phyloP scores from a whole-genome alignment of 371 early-diverging fungal genomes.

The Batkoa obscura region DNA sequence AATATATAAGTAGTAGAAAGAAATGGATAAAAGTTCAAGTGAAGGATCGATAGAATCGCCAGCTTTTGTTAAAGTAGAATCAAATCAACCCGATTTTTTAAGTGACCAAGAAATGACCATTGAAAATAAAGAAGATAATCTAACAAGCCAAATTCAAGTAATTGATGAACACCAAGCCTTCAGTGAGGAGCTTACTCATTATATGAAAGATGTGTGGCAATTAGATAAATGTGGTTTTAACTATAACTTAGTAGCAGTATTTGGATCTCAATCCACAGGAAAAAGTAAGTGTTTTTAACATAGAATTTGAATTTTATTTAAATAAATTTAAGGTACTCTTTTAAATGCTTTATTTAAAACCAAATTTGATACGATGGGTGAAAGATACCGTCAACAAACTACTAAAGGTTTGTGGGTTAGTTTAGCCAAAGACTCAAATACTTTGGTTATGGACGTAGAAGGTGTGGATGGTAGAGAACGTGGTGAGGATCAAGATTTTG shows the following conservation, averaged over 20 bases:
- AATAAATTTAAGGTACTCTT: conserved; percentile 52
- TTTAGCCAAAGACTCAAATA: conserved; percentile 58
- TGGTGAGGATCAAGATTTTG: conserved; percentile 97
- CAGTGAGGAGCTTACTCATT: conserved; percentile 42
- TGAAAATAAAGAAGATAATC: too few relatives aligned
- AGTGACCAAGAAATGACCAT: too few relatives aligned
- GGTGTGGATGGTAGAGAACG: conserved; percentile 97
- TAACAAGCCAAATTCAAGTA: conserved; percentile 8
- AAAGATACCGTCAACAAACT: conserved; percentile 65
- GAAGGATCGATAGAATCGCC: too few relatives aligned
- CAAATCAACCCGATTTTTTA: too few relatives aligned
- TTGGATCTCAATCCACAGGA: conserved; percentile 96
- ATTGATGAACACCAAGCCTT: conserved; percentile 3
- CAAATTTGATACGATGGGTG: conserved; percentile 84
- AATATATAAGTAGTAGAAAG: too few relatives aligned
- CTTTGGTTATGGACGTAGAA: conserved; percentile 94
- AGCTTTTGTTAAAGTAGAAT: too few relatives aligned
- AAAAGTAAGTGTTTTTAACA: conserved; percentile 48
- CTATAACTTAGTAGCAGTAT: conserved; percentile 91
- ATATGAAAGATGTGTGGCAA: conserved; percentile 64
- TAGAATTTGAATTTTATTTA: not conserved
- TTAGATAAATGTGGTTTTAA: conserved; percentile 74
- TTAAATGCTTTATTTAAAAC: conserved; percentile 89
- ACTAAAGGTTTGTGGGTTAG: conserved; percentile 95
- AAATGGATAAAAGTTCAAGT: too few relatives aligned